Conservation (phyloP, 495 filamentous ascomycete genomes). For the Friedmanniomyces simplex region DNA sequence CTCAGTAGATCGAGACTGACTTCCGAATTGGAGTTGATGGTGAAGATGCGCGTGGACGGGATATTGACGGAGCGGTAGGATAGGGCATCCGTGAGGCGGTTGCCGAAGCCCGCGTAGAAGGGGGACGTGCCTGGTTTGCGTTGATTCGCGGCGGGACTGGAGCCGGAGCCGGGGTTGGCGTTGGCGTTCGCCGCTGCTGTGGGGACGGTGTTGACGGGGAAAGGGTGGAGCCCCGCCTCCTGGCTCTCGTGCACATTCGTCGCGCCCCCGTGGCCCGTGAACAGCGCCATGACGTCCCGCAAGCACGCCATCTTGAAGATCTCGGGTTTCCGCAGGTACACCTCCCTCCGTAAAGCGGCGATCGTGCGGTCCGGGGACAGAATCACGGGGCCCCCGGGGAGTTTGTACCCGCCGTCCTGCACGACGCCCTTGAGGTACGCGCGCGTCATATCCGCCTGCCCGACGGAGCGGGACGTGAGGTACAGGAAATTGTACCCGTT, state of each 20-base stretch:
- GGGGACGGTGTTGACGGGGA: background rate
- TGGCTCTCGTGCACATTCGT: slow-evolving; percentile 12
- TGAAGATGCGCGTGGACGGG: slow-evolving; percentile 87
- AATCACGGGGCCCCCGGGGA: slow-evolving; percentile 88
- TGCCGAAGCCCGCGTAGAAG: slow-evolving; percentile 96
- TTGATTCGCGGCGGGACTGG: too few relatives aligned
- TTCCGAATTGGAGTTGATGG: slow-evolving; percentile 96
- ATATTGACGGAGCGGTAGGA: slow-evolving; percentile 95
- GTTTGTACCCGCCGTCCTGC: slow-evolving; percentile 66
- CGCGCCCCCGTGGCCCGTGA: slow-evolving; percentile 31
- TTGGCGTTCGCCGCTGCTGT: background rate
- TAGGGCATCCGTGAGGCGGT: slow-evolving; percentile 89
- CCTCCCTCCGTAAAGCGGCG: slow-evolving; percentile 84
- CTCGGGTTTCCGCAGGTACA: slow-evolving; percentile 93
- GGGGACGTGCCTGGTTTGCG: slow-evolving; percentile 35
- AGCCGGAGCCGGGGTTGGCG: background rate
- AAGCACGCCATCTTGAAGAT: slow-evolving; percentile 99
- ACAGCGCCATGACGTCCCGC: slow-evolving; percentile 83
- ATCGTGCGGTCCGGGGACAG: slow-evolving; percentile 92
- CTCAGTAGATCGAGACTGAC: slow-evolving; percentile 85
- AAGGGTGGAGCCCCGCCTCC: slow-evolving; percentile 10
- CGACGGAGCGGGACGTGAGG: slow-evolving; percentile 85
- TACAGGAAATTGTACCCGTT: slow-evolving; percentile 99
- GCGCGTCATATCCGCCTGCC: slow-evolving; percentile 83
- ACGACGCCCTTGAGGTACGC: slow-evolving; percentile 82